Evolutionary conservation across 805 yeast species (phyloP).

Genomic region (Saccharomycopsis schoenii): DNA sequence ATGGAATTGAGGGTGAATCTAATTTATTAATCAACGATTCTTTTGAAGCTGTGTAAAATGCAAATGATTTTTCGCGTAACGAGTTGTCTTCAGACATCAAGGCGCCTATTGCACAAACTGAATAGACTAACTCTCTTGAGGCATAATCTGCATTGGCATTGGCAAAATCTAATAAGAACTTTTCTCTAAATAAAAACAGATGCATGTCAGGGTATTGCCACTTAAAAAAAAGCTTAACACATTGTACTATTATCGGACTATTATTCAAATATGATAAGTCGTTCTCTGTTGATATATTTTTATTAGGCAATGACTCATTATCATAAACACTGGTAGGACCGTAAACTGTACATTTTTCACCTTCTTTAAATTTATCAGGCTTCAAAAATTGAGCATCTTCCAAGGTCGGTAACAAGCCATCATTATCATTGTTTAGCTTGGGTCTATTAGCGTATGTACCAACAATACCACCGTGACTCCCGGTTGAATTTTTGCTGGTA

Average conservation of each 20-base stretch:
- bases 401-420: conserved; percentile 3
- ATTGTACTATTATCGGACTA: conserved; percentile 22
- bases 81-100: conserved; percentile 36
- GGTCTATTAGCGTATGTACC: not conserved
- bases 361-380: conserved; percentile 4
- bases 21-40: conserved; percentile 32
- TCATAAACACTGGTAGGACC: conserved; percentile 37
- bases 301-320: conserved; percentile 19
- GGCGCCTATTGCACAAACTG: conserved; percentile 53
- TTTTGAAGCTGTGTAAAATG: conserved; percentile 38
- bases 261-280: conserved; percentile 5
- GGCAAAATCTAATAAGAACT: conserved; percentile 52
- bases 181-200: conserved; percentile 54
- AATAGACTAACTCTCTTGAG: conserved; percentile 41
- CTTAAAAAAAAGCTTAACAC: conserved; percentile 30
- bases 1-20: conserved; percentile 27
- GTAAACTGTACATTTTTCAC: conserved; percentile 26
- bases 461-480: not conserved
- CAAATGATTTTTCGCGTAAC: conserved; percentile 32
- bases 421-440: not conserved
- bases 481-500: not conserved
- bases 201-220: conserved; percentile 60
- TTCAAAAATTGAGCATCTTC: conserved; percentile 5
- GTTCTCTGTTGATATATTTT: not conserved
- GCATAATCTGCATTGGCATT: conserved; percentile 48